Evolutionary conservation across 1,284 basidiomycete genomes (phyloP).

Genomic region (Trametes polyzona): DNA sequence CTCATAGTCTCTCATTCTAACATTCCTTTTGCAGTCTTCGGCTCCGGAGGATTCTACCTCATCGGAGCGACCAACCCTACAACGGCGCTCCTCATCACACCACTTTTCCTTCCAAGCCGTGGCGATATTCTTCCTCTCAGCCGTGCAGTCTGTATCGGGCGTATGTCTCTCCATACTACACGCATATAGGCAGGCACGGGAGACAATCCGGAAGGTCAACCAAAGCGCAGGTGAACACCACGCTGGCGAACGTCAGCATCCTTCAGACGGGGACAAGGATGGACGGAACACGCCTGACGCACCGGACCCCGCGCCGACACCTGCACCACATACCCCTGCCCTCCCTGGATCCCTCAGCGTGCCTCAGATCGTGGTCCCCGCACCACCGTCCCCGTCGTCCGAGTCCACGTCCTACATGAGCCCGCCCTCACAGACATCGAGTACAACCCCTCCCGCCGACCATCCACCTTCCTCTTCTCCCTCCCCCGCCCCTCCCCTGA

Average conservation of each 20-base stretch:
- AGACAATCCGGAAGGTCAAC: constrained; percentile 70
- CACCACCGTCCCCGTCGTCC: constrained; percentile 14
- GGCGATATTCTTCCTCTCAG: constrained; percentile 69
- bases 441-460: constrained; percentile 18
- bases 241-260: constrained; percentile 1
- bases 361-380: neutral
- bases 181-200: constrained; percentile 65
- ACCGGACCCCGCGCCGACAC: neutral
- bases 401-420: constrained; percentile 17
- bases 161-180: constrained; percentile 67
- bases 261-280: neutral
- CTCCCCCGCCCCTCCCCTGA: constrained; percentile 17
- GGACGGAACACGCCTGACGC: constrained; percentile 1
- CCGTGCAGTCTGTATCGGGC: constrained; percentile 72
- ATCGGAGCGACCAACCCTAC: constrained; percentile 18
- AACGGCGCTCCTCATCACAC: constrained; percentile 29
- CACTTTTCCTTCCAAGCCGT: constrained; percentile 60
- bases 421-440: constrained; percentile 17
- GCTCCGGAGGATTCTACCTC: neutral
- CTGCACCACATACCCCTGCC: neutral
- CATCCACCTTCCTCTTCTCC: constrained; percentile 12
- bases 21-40: neutral
- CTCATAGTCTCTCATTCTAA: neutral
- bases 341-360: constrained; percentile 18
- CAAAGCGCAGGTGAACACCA: constrained; percentile 36